Base-by-base conservation (phyloP, 768 basidiomycete species). In the Collybia nuda region DNA sequence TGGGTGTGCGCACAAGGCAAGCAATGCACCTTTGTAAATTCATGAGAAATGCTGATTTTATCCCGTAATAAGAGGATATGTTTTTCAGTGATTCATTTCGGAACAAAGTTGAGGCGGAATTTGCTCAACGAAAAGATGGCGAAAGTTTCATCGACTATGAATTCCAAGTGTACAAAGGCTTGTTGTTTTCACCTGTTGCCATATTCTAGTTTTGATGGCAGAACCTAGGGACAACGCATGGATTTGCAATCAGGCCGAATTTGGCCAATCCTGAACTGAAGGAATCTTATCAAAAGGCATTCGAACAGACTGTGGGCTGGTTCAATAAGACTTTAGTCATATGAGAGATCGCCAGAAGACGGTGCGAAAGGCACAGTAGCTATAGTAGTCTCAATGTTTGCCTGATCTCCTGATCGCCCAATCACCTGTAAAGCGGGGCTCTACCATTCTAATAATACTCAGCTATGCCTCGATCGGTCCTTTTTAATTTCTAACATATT, bases 241-340 rank as follows among this genome's bases (percentile, higher is more conserved):
- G 78, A 6, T 80, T 78, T 50, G 75, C 71, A 18, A 64, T 67
- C 9, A 67, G 73, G 9, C 78, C 77, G 2, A 71, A 76, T 39
- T 44, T 74, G 12, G 60, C 57, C 3, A 50, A 68, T 19, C 64
- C 70, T 3, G 73, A 69, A 8, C 67, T 74, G 43, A 75, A 72
- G 50, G 67, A 67, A 40, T 75, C 67, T 0, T 72, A 68, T 39
- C 74, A 79, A 55, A 65, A 65, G 8, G 70, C 76, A 0, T 69
- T 76, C 8, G 62, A 72, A 22, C 72, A 78, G 50, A 69, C 68
- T 4, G 68, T 72, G 15, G 59, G 61, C 18, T 80, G 77, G 78
- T 78, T 79, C 55, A 64, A 69, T 19, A 78, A 75, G 56, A 72
- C 69, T 5, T 42, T 73, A 24, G 56, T 65, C 19, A 55, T 58